Evolutionary conservation across 768 basidiomycete genomes (phyloP).

Genomic region (Boletus sp.): DNA sequence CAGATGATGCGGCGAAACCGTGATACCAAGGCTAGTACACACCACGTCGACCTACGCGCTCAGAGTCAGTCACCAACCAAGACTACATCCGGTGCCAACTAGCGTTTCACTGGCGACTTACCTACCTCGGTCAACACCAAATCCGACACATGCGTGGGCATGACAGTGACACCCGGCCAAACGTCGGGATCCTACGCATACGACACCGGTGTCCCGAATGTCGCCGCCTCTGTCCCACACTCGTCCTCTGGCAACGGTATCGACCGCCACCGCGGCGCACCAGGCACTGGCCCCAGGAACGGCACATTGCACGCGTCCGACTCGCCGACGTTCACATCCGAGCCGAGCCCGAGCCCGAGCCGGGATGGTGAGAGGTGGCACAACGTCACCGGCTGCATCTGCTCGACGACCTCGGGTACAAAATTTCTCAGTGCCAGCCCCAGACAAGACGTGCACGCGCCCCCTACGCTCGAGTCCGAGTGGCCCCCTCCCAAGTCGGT

Average conservation of each 20-base stretch:
- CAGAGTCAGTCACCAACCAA: not conserved
- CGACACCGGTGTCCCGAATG: not conserved
- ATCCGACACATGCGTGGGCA: not conserved
- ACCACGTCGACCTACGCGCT: not conserved
- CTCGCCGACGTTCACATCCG: not conserved
- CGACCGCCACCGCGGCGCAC: constrained; percentile 23
- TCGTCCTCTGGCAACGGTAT: constrained; percentile 20
- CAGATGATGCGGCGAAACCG: not conserved
- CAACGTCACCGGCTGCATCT: not conserved
- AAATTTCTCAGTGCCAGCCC: not conserved
- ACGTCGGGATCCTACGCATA: not conserved
- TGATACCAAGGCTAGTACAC: constrained; percentile 4
- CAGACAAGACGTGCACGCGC: not conserved
- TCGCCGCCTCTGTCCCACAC: not conserved
- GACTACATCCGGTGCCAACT: not conserved
- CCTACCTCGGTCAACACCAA: constrained; percentile 12
- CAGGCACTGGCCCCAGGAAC: constrained; percentile 9
- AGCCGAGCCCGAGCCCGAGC: not conserved
- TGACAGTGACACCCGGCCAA: not conserved
- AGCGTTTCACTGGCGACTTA: not conserved
- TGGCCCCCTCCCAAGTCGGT: not conserved
- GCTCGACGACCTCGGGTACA: not conserved
- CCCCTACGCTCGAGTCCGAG: not conserved
- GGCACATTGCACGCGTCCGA: not conserved
- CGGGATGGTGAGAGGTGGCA: not conserved